phyloP scores from a whole-genome alignment of 192 early-diverging fungal species.

The Neocallimastix lanati region DNA sequence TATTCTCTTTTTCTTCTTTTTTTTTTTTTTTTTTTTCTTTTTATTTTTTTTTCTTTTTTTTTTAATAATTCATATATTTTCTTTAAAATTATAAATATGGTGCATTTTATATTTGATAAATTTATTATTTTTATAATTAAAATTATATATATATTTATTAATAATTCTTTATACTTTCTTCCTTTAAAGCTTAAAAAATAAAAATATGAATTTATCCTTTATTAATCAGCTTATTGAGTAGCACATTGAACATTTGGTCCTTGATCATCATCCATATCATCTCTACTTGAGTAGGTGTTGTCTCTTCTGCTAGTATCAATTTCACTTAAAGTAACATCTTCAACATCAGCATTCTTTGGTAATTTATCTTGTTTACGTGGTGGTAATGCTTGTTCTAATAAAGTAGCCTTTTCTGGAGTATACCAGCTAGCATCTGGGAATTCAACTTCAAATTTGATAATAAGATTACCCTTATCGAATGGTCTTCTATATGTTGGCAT shows the following conservation, averaged over 20 bases:
- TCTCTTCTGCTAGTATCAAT: conserved; percentile 55
- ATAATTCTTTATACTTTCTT: too few species aligned
- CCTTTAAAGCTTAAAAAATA: too few species aligned
- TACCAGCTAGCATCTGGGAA: conserved; percentile 82
- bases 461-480: conserved; percentile 76
- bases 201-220: neutral
- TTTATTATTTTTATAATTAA: too few species aligned
- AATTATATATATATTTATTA: too few species aligned
- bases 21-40: too few species aligned
- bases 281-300: conserved; percentile 25
- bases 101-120: too few species aligned
- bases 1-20: too few species aligned
- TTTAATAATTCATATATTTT: too few species aligned
- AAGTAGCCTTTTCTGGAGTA: conserved; percentile 39
- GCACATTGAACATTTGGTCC: conserved; percentile 83
- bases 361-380: conserved; percentile 29
- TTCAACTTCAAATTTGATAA: conserved; percentile 76
- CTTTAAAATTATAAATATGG: too few species aligned
- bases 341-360: conserved; percentile 36
- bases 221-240: conserved; percentile 50
- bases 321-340: conserved; percentile 67
- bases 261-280: conserved; percentile 55
- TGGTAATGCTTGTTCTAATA: conserved; percentile 70
- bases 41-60: too few species aligned
- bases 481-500: conserved; percentile 74